These are phyloP conservation scores for Agrocybe chaxingu DNA, from an alignment of 768 basidiomycete genomes.

Conservation along the genomic window DNA sequence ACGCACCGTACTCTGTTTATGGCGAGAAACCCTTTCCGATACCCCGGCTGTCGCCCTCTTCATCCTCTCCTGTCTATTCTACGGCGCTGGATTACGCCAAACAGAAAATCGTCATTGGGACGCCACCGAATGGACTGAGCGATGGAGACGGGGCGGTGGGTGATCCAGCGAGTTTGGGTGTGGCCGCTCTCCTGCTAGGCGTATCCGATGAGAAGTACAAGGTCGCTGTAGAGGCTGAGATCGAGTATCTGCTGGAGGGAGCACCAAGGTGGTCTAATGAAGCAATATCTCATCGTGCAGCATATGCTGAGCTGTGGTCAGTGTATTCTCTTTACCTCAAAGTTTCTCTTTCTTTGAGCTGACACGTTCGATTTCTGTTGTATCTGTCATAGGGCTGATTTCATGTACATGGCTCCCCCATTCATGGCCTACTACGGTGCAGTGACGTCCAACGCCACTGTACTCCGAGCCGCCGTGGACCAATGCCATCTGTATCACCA, in stretches of 20 bases:
- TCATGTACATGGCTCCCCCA: constrained; percentile 49
- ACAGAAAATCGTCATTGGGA: constrained; percentile 32
- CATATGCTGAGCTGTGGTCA: constrained; percentile 39
- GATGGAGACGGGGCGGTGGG: constrained; percentile 39
- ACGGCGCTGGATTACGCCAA: constrained; percentile 34
- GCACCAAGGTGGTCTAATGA: constrained; percentile 40
- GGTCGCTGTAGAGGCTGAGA: constrained; percentile 27
- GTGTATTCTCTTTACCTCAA: constrained; percentile 6
- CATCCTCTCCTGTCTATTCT: constrained; percentile 15
- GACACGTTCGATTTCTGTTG: background rate
- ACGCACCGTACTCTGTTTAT: constrained; percentile 38
- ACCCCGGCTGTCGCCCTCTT: constrained; percentile 6
- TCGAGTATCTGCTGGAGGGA: constrained; percentile 28
- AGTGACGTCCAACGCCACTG: constrained; percentile 28
- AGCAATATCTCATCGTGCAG: constrained; percentile 42
- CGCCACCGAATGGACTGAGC: constrained; percentile 29
- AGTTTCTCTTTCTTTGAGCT: background rate
- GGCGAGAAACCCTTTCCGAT: constrained; percentile 33
- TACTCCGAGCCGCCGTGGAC: constrained; percentile 33
- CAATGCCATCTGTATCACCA: constrained; percentile 38
- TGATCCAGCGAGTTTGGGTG: constrained; percentile 47
- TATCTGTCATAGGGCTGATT: constrained; percentile 38
- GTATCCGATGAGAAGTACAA: constrained; percentile 29
- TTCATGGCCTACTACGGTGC: constrained; percentile 48
- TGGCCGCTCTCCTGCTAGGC: constrained; percentile 42